phyloP scores from a whole-genome alignment of 257 asterid species.

The Fraxinus quadrangulata region DNA sequence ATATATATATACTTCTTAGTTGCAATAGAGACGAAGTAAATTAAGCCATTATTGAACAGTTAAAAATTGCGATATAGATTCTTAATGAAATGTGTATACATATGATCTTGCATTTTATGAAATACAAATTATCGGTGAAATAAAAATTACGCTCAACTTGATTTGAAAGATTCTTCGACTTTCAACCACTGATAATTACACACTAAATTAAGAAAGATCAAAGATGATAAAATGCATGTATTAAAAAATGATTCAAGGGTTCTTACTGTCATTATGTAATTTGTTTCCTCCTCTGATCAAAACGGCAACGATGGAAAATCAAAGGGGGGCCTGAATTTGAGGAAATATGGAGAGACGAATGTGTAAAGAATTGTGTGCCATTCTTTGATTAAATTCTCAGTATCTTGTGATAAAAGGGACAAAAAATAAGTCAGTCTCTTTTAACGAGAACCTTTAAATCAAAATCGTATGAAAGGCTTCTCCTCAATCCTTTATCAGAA shows the following conservation, averaged over 20 bases:
- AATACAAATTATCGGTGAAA: background rate
- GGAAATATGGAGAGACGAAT: background rate
- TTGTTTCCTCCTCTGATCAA: conserved; percentile 16
- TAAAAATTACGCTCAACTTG: background rate
- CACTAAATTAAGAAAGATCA: background rate
- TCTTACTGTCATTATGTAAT: conserved; percentile 36
- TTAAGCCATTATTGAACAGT: background rate
- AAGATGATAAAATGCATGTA: background rate
- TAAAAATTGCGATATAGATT: background rate
- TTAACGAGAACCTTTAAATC: conserved; percentile 55
- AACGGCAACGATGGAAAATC: background rate
- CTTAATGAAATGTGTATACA: background rate
- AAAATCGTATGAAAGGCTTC: conserved; percentile 38
- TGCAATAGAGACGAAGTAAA: background rate
- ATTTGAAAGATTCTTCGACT: background rate
- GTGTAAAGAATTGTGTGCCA: conserved; percentile 27
- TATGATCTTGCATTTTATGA: background rate
- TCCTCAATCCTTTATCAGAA: conserved; percentile 55
- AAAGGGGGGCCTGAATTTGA: background rate
- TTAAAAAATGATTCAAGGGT: background rate
- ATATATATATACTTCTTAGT: background rate
- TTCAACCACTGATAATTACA: background rate
- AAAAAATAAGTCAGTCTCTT: conserved; percentile 39
- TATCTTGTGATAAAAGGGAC: conserved; percentile 28
- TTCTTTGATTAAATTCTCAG: conserved; percentile 21